phyloP scores from a whole-genome alignment of 208 protist genomes.

The Histomonas meleagridis region DNA sequence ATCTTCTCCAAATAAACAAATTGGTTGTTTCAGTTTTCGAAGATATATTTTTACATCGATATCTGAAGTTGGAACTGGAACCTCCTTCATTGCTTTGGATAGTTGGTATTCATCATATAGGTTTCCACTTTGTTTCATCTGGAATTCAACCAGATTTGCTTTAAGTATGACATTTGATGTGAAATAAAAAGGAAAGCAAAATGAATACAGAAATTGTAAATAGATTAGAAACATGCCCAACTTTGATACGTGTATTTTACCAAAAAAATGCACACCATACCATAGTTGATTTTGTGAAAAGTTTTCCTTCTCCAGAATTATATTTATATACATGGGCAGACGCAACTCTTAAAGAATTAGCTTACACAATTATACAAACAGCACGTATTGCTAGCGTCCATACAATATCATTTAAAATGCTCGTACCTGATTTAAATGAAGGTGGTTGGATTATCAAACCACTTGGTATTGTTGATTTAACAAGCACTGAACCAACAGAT shows the following conservation, averaged over 20 bases:
- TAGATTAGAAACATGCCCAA: not conserved
- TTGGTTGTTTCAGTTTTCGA: not conserved
- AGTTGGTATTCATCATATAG: not conserved
- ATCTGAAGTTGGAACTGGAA: not conserved
- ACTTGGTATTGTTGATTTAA: not conserved
- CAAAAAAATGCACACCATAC: not conserved
- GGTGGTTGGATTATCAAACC: not conserved
- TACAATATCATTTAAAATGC: slow-evolving; percentile 2
- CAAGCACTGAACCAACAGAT: not conserved
- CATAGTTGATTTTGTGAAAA: not conserved
- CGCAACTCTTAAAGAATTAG: not conserved
- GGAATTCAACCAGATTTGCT: not conserved
- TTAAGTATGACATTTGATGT: too few species aligned
- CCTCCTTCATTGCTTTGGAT: not conserved
- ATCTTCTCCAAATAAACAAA: slow-evolving; percentile 30
- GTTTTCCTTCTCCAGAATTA: not conserved
- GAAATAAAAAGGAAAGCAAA: too few species aligned
- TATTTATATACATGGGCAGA: slow-evolving; percentile 20
- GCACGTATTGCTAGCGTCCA: not conserved
- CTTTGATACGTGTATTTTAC: not conserved
- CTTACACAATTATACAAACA: slow-evolving; percentile 1
- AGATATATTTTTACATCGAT: not conserved
- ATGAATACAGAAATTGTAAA: too few species aligned
- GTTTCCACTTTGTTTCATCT: not conserved
- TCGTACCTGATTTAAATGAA: not conserved